Evolutionary conservation across 805 yeast genomes (phyloP), one percentile per base, ranked within the genome.

Genomic region (Sporopachydermia lactativora): DNA sequence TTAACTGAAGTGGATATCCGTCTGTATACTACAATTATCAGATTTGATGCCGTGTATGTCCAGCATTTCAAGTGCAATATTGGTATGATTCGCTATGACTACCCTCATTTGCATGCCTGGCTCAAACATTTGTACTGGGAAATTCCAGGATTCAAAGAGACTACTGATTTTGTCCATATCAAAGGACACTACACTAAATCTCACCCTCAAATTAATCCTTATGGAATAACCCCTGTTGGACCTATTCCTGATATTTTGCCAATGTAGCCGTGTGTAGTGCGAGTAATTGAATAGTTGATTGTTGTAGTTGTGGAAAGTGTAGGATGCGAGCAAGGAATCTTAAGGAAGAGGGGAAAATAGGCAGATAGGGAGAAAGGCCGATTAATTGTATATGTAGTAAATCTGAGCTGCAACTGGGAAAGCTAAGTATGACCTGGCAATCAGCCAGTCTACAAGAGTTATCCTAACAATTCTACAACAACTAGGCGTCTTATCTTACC

Each of bases 11-110:
- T 94, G 4, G 98, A 89, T 58, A 68, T 89, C 43, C 70, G 96
- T 48, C 71, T 89, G 39, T 89, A 64, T 63, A 76, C 96, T 17
- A 89, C 97, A 2, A 77, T 89, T 44, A 68, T 85, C 36, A 74
- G 98, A 52, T 89, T 89, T 53, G 97, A 89, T 58, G 81, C 94
- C 1, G 94, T 86, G 16, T 89, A 89, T 55, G 89, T 81, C 41
- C 95, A 88, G 60, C 96, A 89, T 59, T 92, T 89, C 73, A 92
- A 89, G 62, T 83, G 95, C 59, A 89, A 89, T 59, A 59, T 85
- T 45, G 77, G 77, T 38, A 80, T 77, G 66, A 81, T 89, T 51
- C 73, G 96, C 54, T 58, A 52, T 36, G 82, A 84, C 47, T 89
- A 75, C 57, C 96, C 96, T 16, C 61, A 67, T 50, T 59, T 88